Conservation (phyloP, 257 asterid genomes). For the Marsdenia floribunda region DNA sequence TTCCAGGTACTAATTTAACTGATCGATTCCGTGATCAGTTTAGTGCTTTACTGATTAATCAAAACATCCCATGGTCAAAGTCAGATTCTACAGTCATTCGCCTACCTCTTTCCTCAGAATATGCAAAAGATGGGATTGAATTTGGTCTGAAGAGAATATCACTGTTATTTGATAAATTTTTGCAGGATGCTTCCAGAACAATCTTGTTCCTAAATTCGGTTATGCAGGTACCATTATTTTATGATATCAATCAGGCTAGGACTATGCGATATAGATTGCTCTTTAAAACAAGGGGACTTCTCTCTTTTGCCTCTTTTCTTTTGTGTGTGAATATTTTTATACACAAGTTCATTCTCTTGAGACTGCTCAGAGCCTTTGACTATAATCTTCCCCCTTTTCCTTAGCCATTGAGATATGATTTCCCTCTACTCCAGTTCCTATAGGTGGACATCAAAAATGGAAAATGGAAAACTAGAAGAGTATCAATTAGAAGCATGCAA, state of each 20-base stretch:
- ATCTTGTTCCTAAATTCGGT: constrained; percentile 72
- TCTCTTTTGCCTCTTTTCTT: not conserved
- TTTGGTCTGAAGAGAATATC: constrained; percentile 42
- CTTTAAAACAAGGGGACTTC: not conserved
- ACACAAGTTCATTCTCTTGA: not conserved
- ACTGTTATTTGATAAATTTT: constrained; percentile 52
- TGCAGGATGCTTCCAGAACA: constrained; percentile 63
- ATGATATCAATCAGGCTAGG: constrained; percentile 5
- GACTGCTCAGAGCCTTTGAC: not conserved
- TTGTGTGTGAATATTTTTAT: too few relatives aligned
- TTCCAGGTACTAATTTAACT: constrained; percentile 74
- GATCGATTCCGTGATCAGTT: constrained; percentile 85
- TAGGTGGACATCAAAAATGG: not conserved
- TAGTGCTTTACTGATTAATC: constrained; percentile 70
- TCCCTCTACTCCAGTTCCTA: not conserved
- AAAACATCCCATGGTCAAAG: constrained; percentile 63
- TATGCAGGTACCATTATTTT: constrained; percentile 49
- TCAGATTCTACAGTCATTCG: constrained; percentile 74
- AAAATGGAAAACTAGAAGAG: not conserved
- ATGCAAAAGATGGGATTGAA: constrained; percentile 52
- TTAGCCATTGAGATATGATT: not conserved
- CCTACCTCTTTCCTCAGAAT: constrained; percentile 75
- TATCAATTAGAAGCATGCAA: constrained; percentile 1
- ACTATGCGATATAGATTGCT: not conserved
- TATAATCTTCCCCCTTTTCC: not conserved